These are phyloP conservation scores for Paramyrothecium sp. DNA, from an alignment of 2,329 filamentous ascomycete genomes.

Conservation along the genomic window DNA sequence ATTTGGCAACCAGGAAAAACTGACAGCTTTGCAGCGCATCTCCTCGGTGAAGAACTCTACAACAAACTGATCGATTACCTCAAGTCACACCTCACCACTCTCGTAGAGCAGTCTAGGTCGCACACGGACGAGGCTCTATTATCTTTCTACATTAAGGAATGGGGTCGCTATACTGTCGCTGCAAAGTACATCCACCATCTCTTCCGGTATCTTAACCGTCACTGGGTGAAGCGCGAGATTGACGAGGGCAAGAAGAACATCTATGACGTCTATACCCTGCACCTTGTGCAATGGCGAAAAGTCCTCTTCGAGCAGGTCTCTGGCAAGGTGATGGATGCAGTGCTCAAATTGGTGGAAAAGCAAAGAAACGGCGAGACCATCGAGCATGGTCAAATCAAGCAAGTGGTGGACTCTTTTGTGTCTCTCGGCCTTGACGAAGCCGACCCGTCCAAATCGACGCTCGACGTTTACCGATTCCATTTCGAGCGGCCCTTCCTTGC, in stretches of 20 bases:
- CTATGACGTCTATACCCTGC: conserved; percentile 96
- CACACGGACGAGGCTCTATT: conserved; percentile 90
- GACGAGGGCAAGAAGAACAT: conserved; percentile 98
- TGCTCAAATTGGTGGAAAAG: conserved; percentile 93
- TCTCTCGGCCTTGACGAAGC: conserved; percentile 92
- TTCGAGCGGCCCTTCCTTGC: conserved; percentile 91
- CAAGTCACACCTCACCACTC: conserved; percentile 68
- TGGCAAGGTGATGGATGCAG: conserved; percentile 88
- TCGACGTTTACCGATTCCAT: conserved; percentile 89
- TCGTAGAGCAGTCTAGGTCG: conserved; percentile 70
- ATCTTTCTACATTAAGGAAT: conserved; percentile 93
- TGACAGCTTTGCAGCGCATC: conserved; percentile 62
- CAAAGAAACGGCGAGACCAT: conserved; percentile 97
- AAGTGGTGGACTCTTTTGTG: conserved; percentile 94
- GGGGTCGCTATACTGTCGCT: conserved; percentile 91
- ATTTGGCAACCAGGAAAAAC: conserved; percentile 1
- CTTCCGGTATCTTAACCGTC: conserved; percentile 92
- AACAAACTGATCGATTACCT: conserved; percentile 87
- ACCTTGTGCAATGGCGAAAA: conserved; percentile 91
- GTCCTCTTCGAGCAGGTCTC: conserved; percentile 86
- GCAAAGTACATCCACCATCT: conserved; percentile 98
- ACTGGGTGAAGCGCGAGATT: conserved; percentile 99
- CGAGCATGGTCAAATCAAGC: conserved; percentile 94
- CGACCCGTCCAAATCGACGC: conserved; percentile 88
- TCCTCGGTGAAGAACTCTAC: conserved; percentile 95